Evolutionary conservation across 345 rosid genomes (phyloP), one percentile per base, ranked within the genome.

Genomic region (Gossypium ekmanianum): DNA sequence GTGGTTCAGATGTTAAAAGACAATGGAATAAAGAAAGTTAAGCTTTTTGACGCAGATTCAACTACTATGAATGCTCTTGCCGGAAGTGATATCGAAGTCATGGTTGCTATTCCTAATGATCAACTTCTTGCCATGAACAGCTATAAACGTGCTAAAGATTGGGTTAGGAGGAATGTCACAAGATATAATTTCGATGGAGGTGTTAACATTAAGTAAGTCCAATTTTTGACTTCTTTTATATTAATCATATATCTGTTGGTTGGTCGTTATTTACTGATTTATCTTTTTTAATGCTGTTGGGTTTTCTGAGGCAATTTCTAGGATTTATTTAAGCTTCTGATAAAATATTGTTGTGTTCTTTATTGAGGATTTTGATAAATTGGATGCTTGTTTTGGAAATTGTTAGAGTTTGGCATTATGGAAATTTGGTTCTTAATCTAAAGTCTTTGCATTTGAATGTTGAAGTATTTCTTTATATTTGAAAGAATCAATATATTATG

Each of bases 81-180:
- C 9, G 97, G 94, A 7, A 61, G 87, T 45, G 87, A 76, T n/a
- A 77, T 94, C 24, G 95, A 94, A 79, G 97, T 94, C 55, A 92
- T 94, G 98, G 94, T 92, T 24, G 97, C 92, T 7, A 92, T 92
- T 72, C 98, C 98, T 7, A 94, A 94, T 67, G 93, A 92, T 73
- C 92, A 88, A 78, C 95, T 94, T 66, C 75, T 73, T 24, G 82
- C 73, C 51, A 88, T 94, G 92, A 87, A 68, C 74, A 82, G 44
- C 76, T 89, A 87, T 61, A 65, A 63, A 44, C 83, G 80, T 70
- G 97, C 97, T 68, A 82, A 85, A 78, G 74, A 85, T 20, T 94
- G 95, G 95, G 97, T 92, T 2, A 59, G 75, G 58, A 84, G 79
- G 74, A 94, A 89, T 84, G 85, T 94, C 78, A 81, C 95, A 14